Evolutionary conservation across 352 stramenopile species (phyloP).

Genomic region (Pythium rishiriense): DNA sequence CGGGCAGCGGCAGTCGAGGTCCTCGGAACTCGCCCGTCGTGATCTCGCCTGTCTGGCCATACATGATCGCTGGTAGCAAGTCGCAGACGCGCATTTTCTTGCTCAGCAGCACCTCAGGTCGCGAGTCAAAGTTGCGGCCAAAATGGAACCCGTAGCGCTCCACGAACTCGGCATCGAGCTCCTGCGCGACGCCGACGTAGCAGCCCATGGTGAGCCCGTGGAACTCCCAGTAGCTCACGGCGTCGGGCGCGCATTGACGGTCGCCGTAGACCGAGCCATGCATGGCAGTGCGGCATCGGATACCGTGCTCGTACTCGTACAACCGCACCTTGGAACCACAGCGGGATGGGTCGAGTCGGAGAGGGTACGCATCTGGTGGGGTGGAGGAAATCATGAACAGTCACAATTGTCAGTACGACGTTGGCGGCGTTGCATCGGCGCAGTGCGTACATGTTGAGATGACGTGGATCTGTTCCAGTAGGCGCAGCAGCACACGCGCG

Average conservation of each 20-base stretch:
- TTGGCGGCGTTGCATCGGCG: neutral
- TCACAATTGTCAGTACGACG: neutral
- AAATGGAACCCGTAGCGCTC: slow-evolving; percentile 44
- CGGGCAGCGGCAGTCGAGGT: slow-evolving; percentile 45
- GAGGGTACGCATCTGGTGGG: slow-evolving; percentile 40
- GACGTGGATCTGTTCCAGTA: slow-evolving; percentile 52
- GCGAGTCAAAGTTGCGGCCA: slow-evolving; percentile 26
- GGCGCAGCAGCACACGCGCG: slow-evolving; percentile 36
- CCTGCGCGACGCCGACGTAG: slow-evolving; percentile 53
- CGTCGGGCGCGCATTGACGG: slow-evolving; percentile 32
- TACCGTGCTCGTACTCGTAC: slow-evolving; percentile 35
- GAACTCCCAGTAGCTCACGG: slow-evolving; percentile 75
- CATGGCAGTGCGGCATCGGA: slow-evolving; percentile 28
- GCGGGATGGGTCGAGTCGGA: slow-evolving; percentile 46
- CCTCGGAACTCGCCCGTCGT: slow-evolving; percentile 68
- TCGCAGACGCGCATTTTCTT: slow-evolving; percentile 57
- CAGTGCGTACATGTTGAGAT: slow-evolving; percentile 49
- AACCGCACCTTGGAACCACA: slow-evolving; percentile 52
- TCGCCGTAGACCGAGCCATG: slow-evolving; percentile 53
- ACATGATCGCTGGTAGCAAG: slow-evolving; percentile 76
- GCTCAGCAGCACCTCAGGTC: slow-evolving; percentile 46
- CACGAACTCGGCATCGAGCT: slow-evolving; percentile 34
- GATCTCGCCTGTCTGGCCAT: slow-evolving; percentile 64
- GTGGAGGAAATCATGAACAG: slow-evolving; percentile 7
- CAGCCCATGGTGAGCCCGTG: slow-evolving; percentile 58